These are phyloP conservation scores for Daldinia concentrica DNA, from an alignment of 495 filamentous ascomycete genomes.

Conservation along the genomic window DNA sequence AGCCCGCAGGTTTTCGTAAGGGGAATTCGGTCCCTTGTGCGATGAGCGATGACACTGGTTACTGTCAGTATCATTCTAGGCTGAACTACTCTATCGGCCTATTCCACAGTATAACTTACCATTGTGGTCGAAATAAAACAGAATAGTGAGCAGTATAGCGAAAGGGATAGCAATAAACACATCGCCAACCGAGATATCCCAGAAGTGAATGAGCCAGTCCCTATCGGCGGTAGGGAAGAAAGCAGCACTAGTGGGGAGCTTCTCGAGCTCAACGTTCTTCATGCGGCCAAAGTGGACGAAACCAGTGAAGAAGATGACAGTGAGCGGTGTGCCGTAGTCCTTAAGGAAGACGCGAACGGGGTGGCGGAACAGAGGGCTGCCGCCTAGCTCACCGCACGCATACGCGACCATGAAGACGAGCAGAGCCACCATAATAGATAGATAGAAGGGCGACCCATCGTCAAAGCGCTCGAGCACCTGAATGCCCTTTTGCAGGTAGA, in stretches of 20 bases:
- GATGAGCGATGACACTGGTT: slow-evolving; percentile 79
- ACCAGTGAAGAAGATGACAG: slow-evolving; percentile 86
- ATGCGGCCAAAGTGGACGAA: slow-evolving; percentile 88
- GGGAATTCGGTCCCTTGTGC: slow-evolving; percentile 95
- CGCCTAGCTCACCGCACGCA: slow-evolving; percentile 73
- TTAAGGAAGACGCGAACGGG: slow-evolving; percentile 79
- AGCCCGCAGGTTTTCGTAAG: slow-evolving; percentile 88
- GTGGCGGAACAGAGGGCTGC: slow-evolving; percentile 73
- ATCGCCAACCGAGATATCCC: slow-evolving; percentile 77
- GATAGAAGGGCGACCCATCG: slow-evolving; percentile 68
- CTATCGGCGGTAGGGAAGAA: slow-evolving; percentile 85
- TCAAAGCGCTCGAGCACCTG: slow-evolving; percentile 74
- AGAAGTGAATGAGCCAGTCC: slow-evolving; percentile 87
- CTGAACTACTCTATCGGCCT: neutral
- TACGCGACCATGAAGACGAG: slow-evolving; percentile 78
- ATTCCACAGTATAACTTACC: slow-evolving; percentile 53
- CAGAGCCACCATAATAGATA: slow-evolving; percentile 76
- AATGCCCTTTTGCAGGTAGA: slow-evolving; percentile 86
- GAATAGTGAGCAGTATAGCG: slow-evolving; percentile 81
- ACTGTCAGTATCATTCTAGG: neutral
- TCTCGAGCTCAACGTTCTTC: slow-evolving; percentile 68
- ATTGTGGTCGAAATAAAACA: slow-evolving; percentile 96
- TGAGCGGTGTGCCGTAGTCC: slow-evolving; percentile 85
- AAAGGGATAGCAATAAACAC: slow-evolving; percentile 92
- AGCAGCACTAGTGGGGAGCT: slow-evolving; percentile 74